Evolutionary conservation across 768 basidiomycete species (phyloP).

Genomic region (Naganishia randhawae): DNA sequence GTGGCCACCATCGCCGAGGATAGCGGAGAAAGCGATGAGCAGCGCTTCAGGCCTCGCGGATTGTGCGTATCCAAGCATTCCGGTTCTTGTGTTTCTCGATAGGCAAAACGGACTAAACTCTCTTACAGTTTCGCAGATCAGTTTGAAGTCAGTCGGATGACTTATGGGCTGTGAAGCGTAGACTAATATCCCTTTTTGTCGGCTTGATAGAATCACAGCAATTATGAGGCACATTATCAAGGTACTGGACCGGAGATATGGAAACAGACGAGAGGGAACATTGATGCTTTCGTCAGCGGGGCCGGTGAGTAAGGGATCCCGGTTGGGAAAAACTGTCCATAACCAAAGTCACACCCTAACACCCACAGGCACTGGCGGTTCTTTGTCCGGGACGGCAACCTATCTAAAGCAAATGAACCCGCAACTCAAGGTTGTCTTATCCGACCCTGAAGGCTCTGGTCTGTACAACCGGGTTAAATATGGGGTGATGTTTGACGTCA

Average conservation of each 20-base stretch:
- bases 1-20: constrained; percentile 22
- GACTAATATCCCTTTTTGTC: background rate
- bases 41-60: constrained; percentile 59
- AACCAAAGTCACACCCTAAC: background rate
- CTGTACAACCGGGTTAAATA: constrained; percentile 92
- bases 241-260: constrained; percentile 95
- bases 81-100: background rate
- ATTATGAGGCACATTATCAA: constrained; percentile 79
- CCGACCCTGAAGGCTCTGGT: constrained; percentile 92
- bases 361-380: constrained; percentile 84
- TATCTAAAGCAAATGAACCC: constrained; percentile 74
- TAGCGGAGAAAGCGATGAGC: constrained; percentile 15
- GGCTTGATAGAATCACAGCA: constrained; percentile 68
- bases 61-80: constrained; percentile 28
- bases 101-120: background rate
- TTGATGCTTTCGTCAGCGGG: constrained; percentile 84
- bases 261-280: constrained; percentile 76
- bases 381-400: constrained; percentile 76
- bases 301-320: constrained; percentile 59
- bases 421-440: constrained; percentile 65
- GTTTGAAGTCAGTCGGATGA: constrained; percentile 69
- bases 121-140: constrained; percentile 81
- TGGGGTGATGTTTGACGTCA: constrained; percentile 91
- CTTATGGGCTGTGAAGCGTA: background rate
- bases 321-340: background rate